Evolutionary conservation across 805 yeast genomes (phyloP).

Genomic region (Starmerella apis): DNA sequence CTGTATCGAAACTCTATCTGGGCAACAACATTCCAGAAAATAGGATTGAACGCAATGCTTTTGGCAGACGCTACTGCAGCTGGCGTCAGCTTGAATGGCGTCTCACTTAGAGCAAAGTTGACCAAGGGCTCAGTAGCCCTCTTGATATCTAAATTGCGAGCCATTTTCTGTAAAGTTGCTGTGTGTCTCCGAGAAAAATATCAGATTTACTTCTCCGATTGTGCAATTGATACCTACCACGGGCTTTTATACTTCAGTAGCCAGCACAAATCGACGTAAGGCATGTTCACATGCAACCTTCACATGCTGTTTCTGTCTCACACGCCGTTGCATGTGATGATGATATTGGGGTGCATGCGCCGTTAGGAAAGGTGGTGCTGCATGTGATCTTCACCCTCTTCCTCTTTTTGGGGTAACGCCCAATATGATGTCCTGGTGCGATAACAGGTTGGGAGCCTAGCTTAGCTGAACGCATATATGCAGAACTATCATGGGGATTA

Average conservation of each 20-base stretch:
- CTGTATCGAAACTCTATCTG: constrained; percentile 73
- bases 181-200: neutral
- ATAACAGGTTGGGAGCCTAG: neutral
- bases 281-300: constrained; percentile 5
- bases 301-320: constrained; percentile 1
- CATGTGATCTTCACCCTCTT: constrained; percentile 4
- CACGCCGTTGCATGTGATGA: constrained; percentile 3
- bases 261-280: neutral
- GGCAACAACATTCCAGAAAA: constrained; percentile 91
- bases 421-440: neutral
- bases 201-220: neutral
- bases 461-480: neutral
- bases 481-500: no score
- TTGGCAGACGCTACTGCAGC: constrained; percentile 21
- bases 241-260: neutral
- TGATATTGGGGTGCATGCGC: neutral
- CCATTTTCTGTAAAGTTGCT: neutral
- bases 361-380: neutral
- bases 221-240: no score
- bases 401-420: neutral
- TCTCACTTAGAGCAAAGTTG: neutral
- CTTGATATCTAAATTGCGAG: neutral
- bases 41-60: constrained; percentile 74
- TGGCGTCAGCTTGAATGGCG: constrained; percentile 11
- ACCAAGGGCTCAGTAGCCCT: neutral